Evolutionary conservation across 768 basidiomycete species (phyloP), one percentile per base, ranked within the genome.

Genomic region (Boletellus emodensis): DNA sequence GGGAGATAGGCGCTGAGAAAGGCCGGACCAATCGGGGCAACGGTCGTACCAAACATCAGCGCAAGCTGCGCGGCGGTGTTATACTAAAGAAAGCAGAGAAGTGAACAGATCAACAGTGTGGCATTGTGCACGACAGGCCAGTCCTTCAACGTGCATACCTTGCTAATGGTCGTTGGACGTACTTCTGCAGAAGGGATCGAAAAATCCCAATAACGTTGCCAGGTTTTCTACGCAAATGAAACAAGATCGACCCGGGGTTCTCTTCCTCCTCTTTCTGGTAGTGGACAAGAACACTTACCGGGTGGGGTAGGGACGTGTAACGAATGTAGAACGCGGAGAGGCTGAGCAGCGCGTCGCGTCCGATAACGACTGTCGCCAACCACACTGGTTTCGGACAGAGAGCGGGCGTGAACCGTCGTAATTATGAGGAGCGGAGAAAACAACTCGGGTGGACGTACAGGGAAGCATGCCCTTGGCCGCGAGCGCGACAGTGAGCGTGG

Each of bases 171-270:
- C 11, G 96, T 98, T 0, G 95, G 95, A 28, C 82, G 82, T 12
- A 98, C 93, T 69, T 96, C 94, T 1, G 93, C 95, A 1, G 94
- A 95, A 2, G 96, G 93, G 44, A 96, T 83, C 10, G 90, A 89
- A 55, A 96, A 91, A 65, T 97, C 90, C 90, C 94, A 99, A 70
- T 98, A 99, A 32, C 96, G 82, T 22, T 73, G 66, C 63, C 92
- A 87, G 0, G 94, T 96, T 91, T 91, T 90, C 89, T 94, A 66
- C 12, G 30, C 30, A 30, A 30, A 30, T 48, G 54, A 33, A 14
- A 49, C 3, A 11, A 20, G 28, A 38, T 39, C 15, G 49, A 38
- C 58, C 36, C 39, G 34, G 45, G 22, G 44, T 32, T 34, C 37
- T 14, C 24, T 44, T 32, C 33, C 36, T 14, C 34, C 39, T 30